phyloP scores from a whole-genome alignment of 2,329 filamentous ascomycete genomes.

The Stagonosporopsis vannaccii region DNA sequence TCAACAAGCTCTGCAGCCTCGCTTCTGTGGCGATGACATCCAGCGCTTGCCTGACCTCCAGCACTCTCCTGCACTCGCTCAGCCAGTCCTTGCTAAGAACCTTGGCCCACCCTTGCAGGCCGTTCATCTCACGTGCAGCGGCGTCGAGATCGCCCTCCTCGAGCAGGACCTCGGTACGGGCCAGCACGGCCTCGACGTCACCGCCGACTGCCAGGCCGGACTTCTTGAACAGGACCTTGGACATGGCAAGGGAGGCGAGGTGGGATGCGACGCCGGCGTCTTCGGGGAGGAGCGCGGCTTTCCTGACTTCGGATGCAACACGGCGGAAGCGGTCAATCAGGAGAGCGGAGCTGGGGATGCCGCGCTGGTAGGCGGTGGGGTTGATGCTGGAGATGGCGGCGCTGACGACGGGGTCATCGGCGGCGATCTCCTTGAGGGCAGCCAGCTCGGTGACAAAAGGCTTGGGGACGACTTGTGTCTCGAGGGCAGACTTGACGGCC shows the following conservation, averaged over 20 bases:
- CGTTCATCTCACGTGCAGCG: conserved; percentile 94
- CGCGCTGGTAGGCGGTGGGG: conserved; percentile 89
- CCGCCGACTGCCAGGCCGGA: conserved; percentile 74
- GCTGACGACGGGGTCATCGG: conserved; percentile 83
- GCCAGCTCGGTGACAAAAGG: conserved; percentile 94
- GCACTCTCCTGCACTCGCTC: conserved; percentile 83
- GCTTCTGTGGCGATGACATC: conserved; percentile 95
- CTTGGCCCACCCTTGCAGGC: conserved; percentile 91
- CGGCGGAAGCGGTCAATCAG: conserved; percentile 95
- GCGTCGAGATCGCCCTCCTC: conserved; percentile 93
- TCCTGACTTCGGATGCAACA: conserved; percentile 89
- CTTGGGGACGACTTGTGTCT: conserved; percentile 74
- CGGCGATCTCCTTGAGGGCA: conserved; percentile 89
- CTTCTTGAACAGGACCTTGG: conserved; percentile 97
- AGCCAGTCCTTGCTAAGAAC: conserved; percentile 95
- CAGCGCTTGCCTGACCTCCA: conserved; percentile 95
- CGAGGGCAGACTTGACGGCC: conserved; percentile 83
- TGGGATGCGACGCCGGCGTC: conserved; percentile 95
- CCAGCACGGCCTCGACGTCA: conserved; percentile 93
- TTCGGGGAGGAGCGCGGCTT: conserved; percentile 89
- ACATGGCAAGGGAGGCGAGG: conserved; percentile 86
- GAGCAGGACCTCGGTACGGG: conserved; percentile 84
- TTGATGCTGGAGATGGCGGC: conserved; percentile 97
- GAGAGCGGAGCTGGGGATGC: conserved; percentile 81
- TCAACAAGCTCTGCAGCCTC: conserved; percentile 82